Percentiles rank a stretch among this genome's conserved stretches.
phyloP scores from a whole-genome alignment of 108 stramenopile species.

The Hondaea fermentalgiana region DNA sequence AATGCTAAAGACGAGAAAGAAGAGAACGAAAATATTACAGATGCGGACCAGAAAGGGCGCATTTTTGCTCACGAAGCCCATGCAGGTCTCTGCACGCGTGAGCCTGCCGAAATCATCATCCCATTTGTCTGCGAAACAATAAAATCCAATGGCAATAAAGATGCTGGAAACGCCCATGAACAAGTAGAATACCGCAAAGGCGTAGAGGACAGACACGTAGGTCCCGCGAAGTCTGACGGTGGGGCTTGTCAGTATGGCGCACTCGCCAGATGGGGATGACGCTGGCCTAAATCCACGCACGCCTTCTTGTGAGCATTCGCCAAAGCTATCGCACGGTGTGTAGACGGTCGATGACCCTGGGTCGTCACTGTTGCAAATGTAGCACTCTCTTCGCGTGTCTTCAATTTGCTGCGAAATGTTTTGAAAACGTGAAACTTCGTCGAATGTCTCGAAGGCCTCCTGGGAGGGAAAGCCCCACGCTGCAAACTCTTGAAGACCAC shows the following conservation, averaged over 20 bases:
- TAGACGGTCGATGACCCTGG: neutral
- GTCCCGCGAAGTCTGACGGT: neutral
- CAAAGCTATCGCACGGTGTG: neutral
- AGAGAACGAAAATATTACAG: neutral
- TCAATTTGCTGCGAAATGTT: neutral
- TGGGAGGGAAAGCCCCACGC: neutral
- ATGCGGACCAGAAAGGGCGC: neutral
- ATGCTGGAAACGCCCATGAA: neutral
- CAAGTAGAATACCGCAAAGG: constrained; percentile 5
- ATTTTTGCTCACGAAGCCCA: neutral
- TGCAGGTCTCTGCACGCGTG: neutral
- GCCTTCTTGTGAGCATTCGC: neutral
- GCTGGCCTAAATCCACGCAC: neutral
- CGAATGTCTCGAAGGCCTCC: neutral
- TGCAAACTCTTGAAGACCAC: neutral
- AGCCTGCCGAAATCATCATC: neutral
- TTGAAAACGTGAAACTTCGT: neutral
- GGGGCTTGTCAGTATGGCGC: neutral
- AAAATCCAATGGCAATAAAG: neutral
- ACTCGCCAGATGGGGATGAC: neutral
- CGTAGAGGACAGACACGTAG: neutral
- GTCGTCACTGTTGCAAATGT: neutral
- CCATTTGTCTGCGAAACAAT: neutral
- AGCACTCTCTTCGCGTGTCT: neutral
- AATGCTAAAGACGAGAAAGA: neutral